Conservation (phyloP, 805 yeast species). For the Ogataea methanolica region DNA sequence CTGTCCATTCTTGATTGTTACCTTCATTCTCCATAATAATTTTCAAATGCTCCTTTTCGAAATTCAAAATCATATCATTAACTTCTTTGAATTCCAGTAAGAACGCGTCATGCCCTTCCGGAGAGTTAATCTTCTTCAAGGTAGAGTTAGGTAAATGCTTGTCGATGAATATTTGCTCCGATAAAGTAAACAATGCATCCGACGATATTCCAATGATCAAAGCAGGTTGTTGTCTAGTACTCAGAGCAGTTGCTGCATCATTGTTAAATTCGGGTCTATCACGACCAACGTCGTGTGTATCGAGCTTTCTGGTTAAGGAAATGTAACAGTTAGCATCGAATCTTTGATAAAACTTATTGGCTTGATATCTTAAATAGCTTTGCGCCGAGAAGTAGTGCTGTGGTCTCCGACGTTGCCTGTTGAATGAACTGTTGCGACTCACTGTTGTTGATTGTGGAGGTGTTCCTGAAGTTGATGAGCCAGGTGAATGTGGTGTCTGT, state of each 20-base stretch:
- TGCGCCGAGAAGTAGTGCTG: conserved; percentile 88
- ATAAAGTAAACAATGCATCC: conserved; percentile 87
- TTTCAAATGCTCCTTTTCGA: conserved; percentile 53
- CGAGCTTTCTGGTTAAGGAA: conserved; percentile 86
- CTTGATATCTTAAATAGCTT: conserved; percentile 90
- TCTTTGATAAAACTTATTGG: conserved; percentile 79
- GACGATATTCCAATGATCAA: conserved; percentile 84
- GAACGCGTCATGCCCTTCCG: conserved; percentile 98
- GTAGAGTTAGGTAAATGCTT: conserved; percentile 63
- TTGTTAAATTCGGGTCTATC: conserved; percentile 47
- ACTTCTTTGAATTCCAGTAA: conserved; percentile 82
- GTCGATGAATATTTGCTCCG: conserved; percentile 86
- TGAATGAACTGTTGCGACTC: conserved; percentile 37
- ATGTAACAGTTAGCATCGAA: conserved; percentile 98
- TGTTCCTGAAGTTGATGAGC: neutral
- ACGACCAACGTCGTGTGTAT: conserved; percentile 90
- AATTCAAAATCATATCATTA: conserved; percentile 63
- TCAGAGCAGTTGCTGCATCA: conserved; percentile 46
- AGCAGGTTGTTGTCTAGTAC: conserved; percentile 65
- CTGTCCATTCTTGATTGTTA: conserved; percentile 42
- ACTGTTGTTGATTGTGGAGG: conserved; percentile 1
- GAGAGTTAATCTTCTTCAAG: conserved; percentile 74
- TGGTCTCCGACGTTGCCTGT: conserved; percentile 34
- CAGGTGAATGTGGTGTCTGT: conserved; percentile 18
- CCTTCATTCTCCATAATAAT: conserved; percentile 54